phyloP scores from a whole-genome alignment of 768 basidiomycete species.

The Lactarius hatsudake region DNA sequence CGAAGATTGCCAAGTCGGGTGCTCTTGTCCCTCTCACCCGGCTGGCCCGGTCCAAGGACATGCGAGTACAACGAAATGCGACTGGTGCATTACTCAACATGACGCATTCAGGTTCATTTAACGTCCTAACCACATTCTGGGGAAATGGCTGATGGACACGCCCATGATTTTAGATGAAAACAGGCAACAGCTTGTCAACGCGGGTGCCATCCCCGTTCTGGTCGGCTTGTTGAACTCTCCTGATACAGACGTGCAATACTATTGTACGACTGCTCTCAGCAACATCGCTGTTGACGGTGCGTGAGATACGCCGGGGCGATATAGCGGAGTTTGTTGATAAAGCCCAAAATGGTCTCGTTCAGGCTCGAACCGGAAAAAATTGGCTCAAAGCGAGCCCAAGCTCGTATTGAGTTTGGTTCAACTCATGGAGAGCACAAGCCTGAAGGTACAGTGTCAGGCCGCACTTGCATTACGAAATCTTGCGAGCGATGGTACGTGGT shows the following conservation, averaged over 20 bases:
- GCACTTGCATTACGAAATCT: conserved; percentile 94
- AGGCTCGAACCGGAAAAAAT: conserved; percentile 89
- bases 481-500: conserved; percentile 83
- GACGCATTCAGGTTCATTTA: conserved; percentile 88
- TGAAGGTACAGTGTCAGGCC: conserved; percentile 99
- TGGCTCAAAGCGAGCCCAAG: conserved; percentile 91
- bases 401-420: conserved; percentile 90
- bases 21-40: conserved; percentile 97
- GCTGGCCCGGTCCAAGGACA: conserved; percentile 95
- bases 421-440: conserved; percentile 94
- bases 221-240: conserved; percentile 91
- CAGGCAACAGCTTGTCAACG: conserved; percentile 95
- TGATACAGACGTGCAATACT: conserved; percentile 99
- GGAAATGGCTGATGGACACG: not conserved
- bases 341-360: conserved; percentile 4
- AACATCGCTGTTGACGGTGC: conserved; percentile 97
- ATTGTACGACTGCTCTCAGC: conserved; percentile 96
- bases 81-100: conserved; percentile 97
- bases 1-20: conserved; percentile 98
- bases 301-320: conserved; percentile 15
- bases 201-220: conserved; percentile 96
- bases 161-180: conserved; percentile 76
- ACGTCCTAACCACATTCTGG: conserved; percentile 8
- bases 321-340: conserved; percentile 9
- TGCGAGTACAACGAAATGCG: conserved; percentile 98